These are phyloP conservation scores for Periconia macrospinosa DNA, from an alignment of 2,329 filamentous ascomycete species.

Conservation along the genomic window DNA sequence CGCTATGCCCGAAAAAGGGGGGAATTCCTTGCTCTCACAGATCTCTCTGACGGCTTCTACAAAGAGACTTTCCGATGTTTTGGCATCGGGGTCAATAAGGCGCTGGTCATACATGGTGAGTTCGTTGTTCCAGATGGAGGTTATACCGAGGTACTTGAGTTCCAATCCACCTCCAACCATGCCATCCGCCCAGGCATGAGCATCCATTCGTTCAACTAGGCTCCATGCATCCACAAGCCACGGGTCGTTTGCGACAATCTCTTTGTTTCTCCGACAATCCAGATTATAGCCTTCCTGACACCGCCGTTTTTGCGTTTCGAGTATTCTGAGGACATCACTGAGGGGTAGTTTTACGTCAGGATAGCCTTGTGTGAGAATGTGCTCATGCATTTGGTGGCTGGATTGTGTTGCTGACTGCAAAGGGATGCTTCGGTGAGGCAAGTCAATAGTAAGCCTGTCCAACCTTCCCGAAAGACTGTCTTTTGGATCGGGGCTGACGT, in stretches of 20 bases:
- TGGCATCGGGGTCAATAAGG: slow-evolving; percentile 38
- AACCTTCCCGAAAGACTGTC: slow-evolving; percentile 29
- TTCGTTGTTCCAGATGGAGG: slow-evolving; percentile 71
- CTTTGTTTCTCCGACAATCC: slow-evolving; percentile 65
- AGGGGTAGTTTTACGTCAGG: slow-evolving; percentile 37
- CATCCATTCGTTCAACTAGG: slow-evolving; percentile 69
- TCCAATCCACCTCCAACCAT: slow-evolving; percentile 72
- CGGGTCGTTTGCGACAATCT: slow-evolving; percentile 69
- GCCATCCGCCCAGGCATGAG: slow-evolving; percentile 65
- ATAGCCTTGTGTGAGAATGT: slow-evolving; percentile 40
- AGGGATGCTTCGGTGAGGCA: slow-evolving; percentile 32
- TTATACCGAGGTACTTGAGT: slow-evolving; percentile 74
- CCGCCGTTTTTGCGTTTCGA: slow-evolving; percentile 52
- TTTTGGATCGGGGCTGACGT: slow-evolving; percentile 21
- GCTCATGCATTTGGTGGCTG: slow-evolving; percentile 40
- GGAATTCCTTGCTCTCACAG: slow-evolving; percentile 64
- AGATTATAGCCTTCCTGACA: slow-evolving; percentile 61
- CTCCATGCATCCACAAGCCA: slow-evolving; percentile 81
- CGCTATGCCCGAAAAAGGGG: slow-evolving; percentile 63
- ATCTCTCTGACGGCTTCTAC: slow-evolving; percentile 60
- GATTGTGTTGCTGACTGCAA: slow-evolving; percentile 29
- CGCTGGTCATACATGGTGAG: slow-evolving; percentile 57
- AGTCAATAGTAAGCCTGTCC: slow-evolving; percentile 36
- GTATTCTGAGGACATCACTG: slow-evolving; percentile 35
- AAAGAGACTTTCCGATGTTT: slow-evolving; percentile 60